Conservation (phyloP, 257 asterid genomes). For the Nicotiana sylvestris region DNA sequence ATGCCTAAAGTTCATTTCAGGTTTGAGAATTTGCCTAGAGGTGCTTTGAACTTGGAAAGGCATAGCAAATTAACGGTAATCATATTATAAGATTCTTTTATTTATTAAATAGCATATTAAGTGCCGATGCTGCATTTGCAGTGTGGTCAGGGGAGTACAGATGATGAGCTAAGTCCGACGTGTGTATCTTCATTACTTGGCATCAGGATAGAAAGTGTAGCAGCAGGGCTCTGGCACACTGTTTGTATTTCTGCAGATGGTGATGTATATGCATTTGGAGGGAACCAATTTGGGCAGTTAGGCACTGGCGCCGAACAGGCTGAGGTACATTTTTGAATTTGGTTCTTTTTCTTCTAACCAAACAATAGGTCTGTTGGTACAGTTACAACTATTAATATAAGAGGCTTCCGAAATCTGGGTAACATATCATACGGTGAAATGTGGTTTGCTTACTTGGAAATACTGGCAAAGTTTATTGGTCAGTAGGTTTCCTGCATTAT, state of each 20-base stretch:
- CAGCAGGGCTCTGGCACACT: constrained; percentile 99
- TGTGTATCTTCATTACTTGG: constrained; percentile 96
- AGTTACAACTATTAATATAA: not conserved
- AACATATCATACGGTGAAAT: not conserved
- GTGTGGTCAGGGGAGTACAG: constrained; percentile 99
- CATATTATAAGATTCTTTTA: not conserved
- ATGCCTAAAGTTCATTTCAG: not conserved
- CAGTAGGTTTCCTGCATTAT: not conserved
- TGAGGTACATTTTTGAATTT: constrained; percentile 48
- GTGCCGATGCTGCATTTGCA: constrained; percentile 27
- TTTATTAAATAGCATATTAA: not conserved
- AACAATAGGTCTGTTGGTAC: not conserved
- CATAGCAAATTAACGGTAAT: not conserved
- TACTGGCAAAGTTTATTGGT: not conserved
- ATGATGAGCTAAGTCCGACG: constrained; percentile 83
- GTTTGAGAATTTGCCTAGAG: not conserved
- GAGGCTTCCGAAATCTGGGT: not conserved
- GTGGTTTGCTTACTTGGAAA: not conserved
- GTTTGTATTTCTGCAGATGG: constrained; percentile 92
- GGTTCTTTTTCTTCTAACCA: not conserved
- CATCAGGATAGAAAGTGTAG: constrained; percentile 71
- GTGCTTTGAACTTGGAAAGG: not conserved
- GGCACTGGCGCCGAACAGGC: constrained; percentile 94
- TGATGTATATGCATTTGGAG: constrained; percentile 91
- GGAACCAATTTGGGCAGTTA: constrained; percentile 97